Percentiles rank a stretch among this genome's conserved stretches.
Evolutionary conservation across 192 early-diverging fungal species (phyloP).

Genomic region (Podila epicladia): DNA sequence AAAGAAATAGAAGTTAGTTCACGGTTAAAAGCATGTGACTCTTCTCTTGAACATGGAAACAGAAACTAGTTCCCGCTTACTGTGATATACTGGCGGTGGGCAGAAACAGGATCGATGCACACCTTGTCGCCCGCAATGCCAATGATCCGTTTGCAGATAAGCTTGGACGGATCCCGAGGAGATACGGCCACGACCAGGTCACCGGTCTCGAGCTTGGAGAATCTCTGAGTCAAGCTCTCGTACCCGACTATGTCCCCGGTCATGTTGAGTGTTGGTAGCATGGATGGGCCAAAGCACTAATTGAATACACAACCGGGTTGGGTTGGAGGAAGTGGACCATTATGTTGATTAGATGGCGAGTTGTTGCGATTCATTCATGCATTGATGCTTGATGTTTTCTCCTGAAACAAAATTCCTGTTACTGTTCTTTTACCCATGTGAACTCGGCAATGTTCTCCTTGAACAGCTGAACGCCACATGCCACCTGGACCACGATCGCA

Average conservation of each 20-base stretch:
- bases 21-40: not conserved
- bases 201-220: conserved; percentile 69
- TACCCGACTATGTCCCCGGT: conserved; percentile 79
- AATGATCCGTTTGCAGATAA: conserved; percentile 85
- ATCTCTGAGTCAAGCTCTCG: conserved; percentile 70
- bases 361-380: not conserved
- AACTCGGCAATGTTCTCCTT: conserved; percentile 81
- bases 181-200: conserved; percentile 84
- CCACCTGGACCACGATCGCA: conserved; percentile 61
- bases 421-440: conserved; percentile 69
- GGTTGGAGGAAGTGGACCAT: not conserved
- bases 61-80: conserved; percentile 43
- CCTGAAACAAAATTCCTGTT: not conserved
- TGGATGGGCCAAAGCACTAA: conserved; percentile 85
- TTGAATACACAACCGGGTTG: not conserved
- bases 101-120: conserved; percentile 77
- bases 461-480: conserved; percentile 75
- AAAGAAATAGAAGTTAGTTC: not conserved
- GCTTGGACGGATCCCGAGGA: conserved; percentile 70
- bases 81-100: conserved; percentile 65
- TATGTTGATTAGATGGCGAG: not conserved
- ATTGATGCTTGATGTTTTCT: not conserved
- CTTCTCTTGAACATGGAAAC: not conserved
- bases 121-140: conserved; percentile 87
- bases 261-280: conserved; percentile 92